Conservation (phyloP, 768 basidiomycete species). For the Trametes gibbosa region DNA sequence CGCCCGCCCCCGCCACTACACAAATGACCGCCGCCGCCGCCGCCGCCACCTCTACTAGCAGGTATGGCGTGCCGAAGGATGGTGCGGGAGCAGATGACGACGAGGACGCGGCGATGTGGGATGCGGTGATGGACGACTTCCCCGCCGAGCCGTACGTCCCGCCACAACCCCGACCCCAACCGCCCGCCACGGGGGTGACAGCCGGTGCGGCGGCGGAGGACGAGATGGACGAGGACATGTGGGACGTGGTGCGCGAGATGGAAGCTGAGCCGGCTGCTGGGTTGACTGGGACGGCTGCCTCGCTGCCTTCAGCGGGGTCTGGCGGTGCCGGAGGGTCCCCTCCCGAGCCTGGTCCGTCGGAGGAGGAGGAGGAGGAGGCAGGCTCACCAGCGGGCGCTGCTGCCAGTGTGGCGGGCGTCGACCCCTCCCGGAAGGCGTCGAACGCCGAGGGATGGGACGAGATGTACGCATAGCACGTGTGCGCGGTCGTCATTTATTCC, state of each 20-base stretch:
- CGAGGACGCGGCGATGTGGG: constrained; percentile 28
- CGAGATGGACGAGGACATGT: constrained; percentile 66
- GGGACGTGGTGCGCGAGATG: constrained; percentile 62
- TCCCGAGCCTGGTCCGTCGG: too few relatives aligned
- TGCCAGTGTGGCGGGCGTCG: constrained; percentile 3
- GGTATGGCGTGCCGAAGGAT: not conserved
- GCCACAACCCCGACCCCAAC: not conserved
- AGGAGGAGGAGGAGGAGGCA: too few relatives aligned
- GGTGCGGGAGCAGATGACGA: not conserved
- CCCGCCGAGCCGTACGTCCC: constrained; percentile 14
- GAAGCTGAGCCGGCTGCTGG: constrained; percentile 32
- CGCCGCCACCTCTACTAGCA: not conserved
- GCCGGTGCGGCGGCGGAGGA: constrained; percentile 15
- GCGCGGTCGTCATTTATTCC: not conserved
- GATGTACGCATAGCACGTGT: constrained; percentile 48
- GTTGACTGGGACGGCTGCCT: not conserved
- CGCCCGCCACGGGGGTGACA: constrained; percentile 4
- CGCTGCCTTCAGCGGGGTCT: constrained; percentile 2
- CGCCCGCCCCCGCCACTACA: not conserved
- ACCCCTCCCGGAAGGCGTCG: constrained; percentile 21
- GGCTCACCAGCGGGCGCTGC: not conserved
- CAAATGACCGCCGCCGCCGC: not conserved
- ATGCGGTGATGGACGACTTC: constrained; percentile 21
- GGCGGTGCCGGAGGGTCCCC: not conserved
- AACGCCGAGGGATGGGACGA: constrained; percentile 62